Evolutionary conservation across 2,329 filamentous ascomycete genomes (phyloP).

Genomic region (Colletotrichum abscissum): DNA sequence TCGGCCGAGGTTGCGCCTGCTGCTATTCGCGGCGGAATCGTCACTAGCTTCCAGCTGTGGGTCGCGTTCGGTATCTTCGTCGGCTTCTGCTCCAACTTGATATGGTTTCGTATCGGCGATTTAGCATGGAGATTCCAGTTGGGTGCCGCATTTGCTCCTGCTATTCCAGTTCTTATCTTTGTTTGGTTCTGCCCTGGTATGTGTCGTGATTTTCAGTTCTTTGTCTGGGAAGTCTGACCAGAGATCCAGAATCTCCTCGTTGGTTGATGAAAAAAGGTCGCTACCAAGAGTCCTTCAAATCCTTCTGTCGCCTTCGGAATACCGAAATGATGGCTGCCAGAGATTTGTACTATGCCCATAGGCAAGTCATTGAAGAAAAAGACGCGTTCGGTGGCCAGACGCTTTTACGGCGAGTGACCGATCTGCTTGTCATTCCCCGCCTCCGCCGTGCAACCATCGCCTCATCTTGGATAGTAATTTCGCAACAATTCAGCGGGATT

Average conservation of each 20-base stretch:
- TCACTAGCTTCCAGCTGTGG: conserved; percentile 81
- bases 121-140: conserved; percentile 70
- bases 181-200: conserved; percentile 68
- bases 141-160: conserved; percentile 71
- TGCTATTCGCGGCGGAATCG: conserved; percentile 77
- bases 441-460: conserved; percentile 55
- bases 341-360: conserved; percentile 62
- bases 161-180: conserved; percentile 62
- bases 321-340: conserved; percentile 67
- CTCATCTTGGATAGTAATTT: conserved; percentile 44
- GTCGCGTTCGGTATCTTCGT: conserved; percentile 64
- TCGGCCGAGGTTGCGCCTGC: conserved; percentile 79
- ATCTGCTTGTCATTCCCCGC: conserved; percentile 60
- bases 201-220: background rate
- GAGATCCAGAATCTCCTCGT: conserved; percentile 63
- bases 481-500: conserved; percentile 46
- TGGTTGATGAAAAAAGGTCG: conserved; percentile 74
- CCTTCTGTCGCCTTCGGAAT: conserved; percentile 62
- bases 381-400: conserved; percentile 50
- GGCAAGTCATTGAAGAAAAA: conserved; percentile 55
- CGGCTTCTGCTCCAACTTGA: conserved; percentile 70
- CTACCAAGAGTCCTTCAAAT: conserved; percentile 69
- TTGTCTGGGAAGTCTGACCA: background rate
- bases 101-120: conserved; percentile 59
- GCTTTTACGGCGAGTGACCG: conserved; percentile 54